phyloP scores from a whole-genome alignment of 257 asterid genomes.

The Solanum acaule region DNA sequence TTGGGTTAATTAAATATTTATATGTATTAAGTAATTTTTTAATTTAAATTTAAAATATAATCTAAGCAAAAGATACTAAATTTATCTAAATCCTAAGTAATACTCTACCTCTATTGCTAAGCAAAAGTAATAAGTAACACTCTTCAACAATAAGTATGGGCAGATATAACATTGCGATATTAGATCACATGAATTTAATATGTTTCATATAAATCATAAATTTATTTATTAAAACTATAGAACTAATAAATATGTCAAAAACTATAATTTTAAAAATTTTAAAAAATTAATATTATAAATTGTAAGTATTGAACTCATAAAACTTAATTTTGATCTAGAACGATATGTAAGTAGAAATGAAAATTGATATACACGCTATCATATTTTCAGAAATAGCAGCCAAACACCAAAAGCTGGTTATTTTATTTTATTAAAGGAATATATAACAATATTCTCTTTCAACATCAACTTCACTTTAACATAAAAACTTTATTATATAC shows the following conservation, averaged over 20 bases:
- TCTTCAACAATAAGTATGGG: too few relatives aligned
- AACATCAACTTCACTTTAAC: not conserved
- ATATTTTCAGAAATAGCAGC: not conserved
- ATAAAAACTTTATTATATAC: not conserved
- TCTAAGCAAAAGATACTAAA: too few relatives aligned
- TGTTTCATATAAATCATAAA: not conserved
- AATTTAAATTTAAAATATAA: too few relatives aligned
- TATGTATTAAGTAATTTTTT: too few relatives aligned
- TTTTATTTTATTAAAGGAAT: not conserved
- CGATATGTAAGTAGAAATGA: accelerated
- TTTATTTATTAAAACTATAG: not conserved
- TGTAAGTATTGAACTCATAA: not conserved
- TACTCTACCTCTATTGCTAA: not conserved
- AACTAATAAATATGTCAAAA: not conserved
- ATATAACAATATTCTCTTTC: not conserved
- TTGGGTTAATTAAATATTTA: too few relatives aligned
- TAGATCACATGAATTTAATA: not conserved
- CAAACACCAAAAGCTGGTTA: not conserved
- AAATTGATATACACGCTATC: too few relatives aligned
- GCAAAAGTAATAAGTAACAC: not conserved
- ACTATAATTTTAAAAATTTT: not conserved
- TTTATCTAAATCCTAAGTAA: not conserved
- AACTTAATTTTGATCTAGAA: not conserved
- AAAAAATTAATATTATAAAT: not conserved
- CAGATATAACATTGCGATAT: not conserved